phyloP scores from a whole-genome alignment of 1,284 basidiomycete species.

The Fomitiporia mediterranea region DNA sequence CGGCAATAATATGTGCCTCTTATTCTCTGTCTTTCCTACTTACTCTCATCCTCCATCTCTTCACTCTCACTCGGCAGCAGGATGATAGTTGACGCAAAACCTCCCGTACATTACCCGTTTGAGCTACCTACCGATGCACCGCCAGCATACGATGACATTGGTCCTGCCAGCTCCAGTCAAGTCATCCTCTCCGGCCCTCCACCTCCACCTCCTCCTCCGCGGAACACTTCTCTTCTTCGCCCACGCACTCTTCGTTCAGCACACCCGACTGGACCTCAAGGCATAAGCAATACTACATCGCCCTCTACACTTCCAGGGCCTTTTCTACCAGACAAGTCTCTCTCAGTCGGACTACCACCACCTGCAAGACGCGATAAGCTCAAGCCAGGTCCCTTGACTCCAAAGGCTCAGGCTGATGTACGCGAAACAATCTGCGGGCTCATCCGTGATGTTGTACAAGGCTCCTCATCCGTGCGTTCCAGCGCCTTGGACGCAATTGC shows the following conservation, averaged over 20 bases:
- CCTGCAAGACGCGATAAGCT: background rate
- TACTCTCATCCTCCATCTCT: no score
- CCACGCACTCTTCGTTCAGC: background rate
- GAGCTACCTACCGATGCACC: background rate
- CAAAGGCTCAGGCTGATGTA: constrained; percentile 31
- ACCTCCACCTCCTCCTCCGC: no score
- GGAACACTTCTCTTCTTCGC: no score
- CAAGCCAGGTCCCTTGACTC: background rate
- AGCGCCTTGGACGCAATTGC: constrained; percentile 26
- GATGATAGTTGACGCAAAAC: no score
- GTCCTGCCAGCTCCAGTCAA: no score
- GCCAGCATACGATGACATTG: background rate
- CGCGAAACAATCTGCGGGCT: constrained; percentile 42
- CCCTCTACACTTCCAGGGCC: background rate
- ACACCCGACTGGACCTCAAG: background rate
- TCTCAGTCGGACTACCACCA: background rate
- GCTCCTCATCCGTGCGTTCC: constrained; percentile 19
- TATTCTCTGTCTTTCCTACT: no score
- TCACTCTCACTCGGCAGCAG: no score
- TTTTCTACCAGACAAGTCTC: background rate
- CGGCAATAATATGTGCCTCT: no score
- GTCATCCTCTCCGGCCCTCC: no score
- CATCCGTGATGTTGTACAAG: constrained; percentile 44
- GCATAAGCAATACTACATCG: background rate
- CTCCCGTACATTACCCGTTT: background rate